Evolutionary conservation across 1,284 basidiomycete species (phyloP), one percentile per base, ranked within the genome.

Genomic region (Thelephora terrestris): DNA sequence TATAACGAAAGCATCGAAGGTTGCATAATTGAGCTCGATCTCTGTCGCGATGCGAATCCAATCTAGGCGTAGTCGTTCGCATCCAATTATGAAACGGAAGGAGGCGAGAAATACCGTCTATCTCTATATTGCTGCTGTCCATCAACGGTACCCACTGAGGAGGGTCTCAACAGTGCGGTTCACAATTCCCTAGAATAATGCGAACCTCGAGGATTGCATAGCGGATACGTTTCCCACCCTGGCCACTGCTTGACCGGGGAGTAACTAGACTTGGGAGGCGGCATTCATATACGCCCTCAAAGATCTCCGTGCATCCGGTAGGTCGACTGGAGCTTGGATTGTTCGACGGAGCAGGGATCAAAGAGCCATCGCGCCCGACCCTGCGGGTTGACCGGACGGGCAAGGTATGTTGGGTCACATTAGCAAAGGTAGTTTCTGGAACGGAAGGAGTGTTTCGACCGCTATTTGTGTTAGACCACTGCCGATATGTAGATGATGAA

Each of bases 21-120:
- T 62, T 43, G 68, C 58, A 57, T 94, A 93, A 61, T 95, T 95
- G 45, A 92, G 76, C 58, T 93, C 90, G 52, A 96, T 91, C 60
- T 96, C 93, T 5, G 80, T 83, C 0, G 90, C 87, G 35, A 96
- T 84, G 5, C 87, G 75, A 53, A 92, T 83, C 89, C 91, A 95
- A 60, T 94, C 91, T 83, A 44, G 45, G 45, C 17, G 27, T 25
- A 34, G 24, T 38, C 29, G 29, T 34, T 16, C 24, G 27, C 32
- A 23, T 24, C 32, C 34, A 45, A 34, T 27, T 29, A 24, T n/a
- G 48, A 20, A 24, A 45, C 5, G 42, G 43, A 32, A 45, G n/a
- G 17, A 35, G 36, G 34, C 40, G 6, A 10, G 36, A 32, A 61
- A 47, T 51, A 85, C 86, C 85, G 55, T 79, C 71, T 43, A 85